These are phyloP conservation scores for Zygoascus tannicola DNA, from an alignment of 805 yeast species.

Conservation along the genomic window DNA sequence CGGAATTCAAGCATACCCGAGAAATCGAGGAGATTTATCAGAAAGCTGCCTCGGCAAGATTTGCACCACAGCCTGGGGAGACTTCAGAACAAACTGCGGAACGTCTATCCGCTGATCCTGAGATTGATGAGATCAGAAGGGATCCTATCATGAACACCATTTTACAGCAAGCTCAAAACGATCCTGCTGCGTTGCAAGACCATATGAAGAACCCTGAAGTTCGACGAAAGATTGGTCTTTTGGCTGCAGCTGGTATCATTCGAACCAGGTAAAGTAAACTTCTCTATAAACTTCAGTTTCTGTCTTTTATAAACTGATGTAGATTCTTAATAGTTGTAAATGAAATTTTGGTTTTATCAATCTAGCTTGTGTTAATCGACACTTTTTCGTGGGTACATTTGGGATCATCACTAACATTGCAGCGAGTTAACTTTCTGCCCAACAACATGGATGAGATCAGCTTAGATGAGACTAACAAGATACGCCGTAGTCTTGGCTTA, in stretches of 20 bases:
- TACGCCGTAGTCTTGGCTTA: slow-evolving; percentile 44
- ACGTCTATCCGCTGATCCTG: slow-evolving; percentile 89
- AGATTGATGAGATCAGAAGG: slow-evolving; percentile 75
- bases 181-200: slow-evolving; percentile 94
- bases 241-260: slow-evolving; percentile 95
- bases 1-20: slow-evolving; percentile 44
- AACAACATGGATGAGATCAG: slow-evolving; percentile 17
- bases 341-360: no score
- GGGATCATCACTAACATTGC: no score
- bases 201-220: slow-evolving; percentile 97
- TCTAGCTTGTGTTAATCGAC: no score
- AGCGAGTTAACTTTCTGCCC: no score
- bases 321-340: no score
- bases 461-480: slow-evolving; percentile 48
- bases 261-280: slow-evolving; percentile 79
- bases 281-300: no score
- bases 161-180: slow-evolving; percentile 82
- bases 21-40: slow-evolving; percentile 78
- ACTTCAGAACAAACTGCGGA: slow-evolving; percentile 91
- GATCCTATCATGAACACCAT: slow-evolving; percentile 97
- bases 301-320: no score
- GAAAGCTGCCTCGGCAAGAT: slow-evolving; percentile 69
- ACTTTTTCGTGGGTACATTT: no score
- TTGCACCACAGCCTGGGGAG: slow-evolving; percentile 76
- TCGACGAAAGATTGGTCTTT: slow-evolving; percentile 72